A percentile compares a stretch with the other conserved stretches of the same genome.
Evolutionary conservation across 352 stramenopile genomes (phyloP).

Genomic region (Globisporangium spiculum): DNA sequence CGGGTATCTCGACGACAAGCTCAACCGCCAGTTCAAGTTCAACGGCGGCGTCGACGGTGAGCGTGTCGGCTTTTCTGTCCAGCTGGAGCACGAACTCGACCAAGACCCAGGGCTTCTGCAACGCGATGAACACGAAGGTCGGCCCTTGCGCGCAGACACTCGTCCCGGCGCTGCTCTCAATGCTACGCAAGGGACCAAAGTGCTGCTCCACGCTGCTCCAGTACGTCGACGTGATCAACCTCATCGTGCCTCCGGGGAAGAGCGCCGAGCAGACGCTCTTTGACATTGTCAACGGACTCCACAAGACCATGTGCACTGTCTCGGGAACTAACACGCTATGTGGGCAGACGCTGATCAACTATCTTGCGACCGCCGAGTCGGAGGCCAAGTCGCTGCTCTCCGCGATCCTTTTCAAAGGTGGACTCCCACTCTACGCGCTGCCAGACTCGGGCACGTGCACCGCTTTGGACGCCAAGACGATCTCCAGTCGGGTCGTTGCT

Average conservation of each 20-base stretch:
- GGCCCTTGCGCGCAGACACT: slow-evolving; percentile 43
- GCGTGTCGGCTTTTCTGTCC: slow-evolving; percentile 29
- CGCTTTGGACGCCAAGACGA: slow-evolving; percentile 32
- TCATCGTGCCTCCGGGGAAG: slow-evolving; percentile 46
- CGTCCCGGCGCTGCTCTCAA: slow-evolving; percentile 35
- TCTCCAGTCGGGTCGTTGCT: slow-evolving; percentile 37
- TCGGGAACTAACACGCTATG: slow-evolving; percentile 29
- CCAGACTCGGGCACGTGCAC: slow-evolving; percentile 38
- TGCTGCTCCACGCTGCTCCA: slow-evolving; percentile 48
- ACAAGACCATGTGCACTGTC: slow-evolving; percentile 49
- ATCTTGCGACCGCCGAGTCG: slow-evolving; percentile 31
- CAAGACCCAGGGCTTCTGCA: slow-evolving; percentile 48
- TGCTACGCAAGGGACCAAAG: slow-evolving; percentile 42
- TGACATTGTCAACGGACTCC: slow-evolving; percentile 50
- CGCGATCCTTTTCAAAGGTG: slow-evolving; percentile 38
- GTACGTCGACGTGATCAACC: slow-evolving; percentile 43
- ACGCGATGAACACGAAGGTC: slow-evolving; percentile 50
- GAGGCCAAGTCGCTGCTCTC: slow-evolving; percentile 36
- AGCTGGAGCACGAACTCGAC: slow-evolving; percentile 39
- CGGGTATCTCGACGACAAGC: slow-evolving; percentile 24
- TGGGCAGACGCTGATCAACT: slow-evolving; percentile 39
- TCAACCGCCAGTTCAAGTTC: slow-evolving; percentile 15
- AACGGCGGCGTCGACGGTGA: slow-evolving; percentile 7
- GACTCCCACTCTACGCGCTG: slow-evolving; percentile 48
- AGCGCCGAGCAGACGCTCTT: slow-evolving; percentile 40